These are phyloP conservation scores for Zelonia costaricensis DNA, from an alignment of 208 protist genomes.

Conservation along the genomic window DNA sequence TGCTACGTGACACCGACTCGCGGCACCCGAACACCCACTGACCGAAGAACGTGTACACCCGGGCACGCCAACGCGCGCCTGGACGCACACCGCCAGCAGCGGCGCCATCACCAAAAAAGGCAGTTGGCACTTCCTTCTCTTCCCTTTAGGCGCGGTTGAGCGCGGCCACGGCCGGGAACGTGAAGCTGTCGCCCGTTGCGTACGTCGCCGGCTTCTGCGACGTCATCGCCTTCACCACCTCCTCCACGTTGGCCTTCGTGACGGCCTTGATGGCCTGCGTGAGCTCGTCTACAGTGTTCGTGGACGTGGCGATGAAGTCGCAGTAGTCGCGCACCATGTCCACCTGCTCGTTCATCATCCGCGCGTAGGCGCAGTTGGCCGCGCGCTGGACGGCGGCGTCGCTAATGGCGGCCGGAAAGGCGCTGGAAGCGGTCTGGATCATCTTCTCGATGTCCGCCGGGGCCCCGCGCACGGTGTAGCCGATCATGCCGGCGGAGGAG, in stretches of 20 bases:
- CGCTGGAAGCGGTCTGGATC: slow-evolving; percentile 33
- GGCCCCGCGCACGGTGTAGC: slow-evolving; percentile 66
- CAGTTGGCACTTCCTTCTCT: background rate
- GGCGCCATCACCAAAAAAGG: background rate
- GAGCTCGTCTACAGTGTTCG: slow-evolving; percentile 35
- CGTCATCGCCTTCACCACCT: slow-evolving; percentile 32
- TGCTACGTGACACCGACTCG: no score
- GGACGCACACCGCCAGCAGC: no score
- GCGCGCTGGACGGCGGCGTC: slow-evolving; percentile 34
- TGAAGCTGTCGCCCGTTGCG: slow-evolving; percentile 65
- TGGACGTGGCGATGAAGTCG: slow-evolving; percentile 82
- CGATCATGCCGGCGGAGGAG: slow-evolving; percentile 71
- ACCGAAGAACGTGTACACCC: background rate
- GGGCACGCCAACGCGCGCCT: no score
- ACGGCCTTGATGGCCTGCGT: slow-evolving; percentile 53
- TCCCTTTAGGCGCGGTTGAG: slow-evolving; percentile 39
- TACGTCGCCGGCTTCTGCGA: slow-evolving; percentile 54
- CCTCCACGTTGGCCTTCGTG: slow-evolving; percentile 58
- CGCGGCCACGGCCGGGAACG: slow-evolving; percentile 48
- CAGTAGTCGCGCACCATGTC: slow-evolving; percentile 78
- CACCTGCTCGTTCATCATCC: slow-evolving; percentile 47
- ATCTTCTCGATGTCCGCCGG: slow-evolving; percentile 42
- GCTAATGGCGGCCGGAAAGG: slow-evolving; percentile 45
- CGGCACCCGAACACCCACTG: no score
- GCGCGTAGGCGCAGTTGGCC: slow-evolving; percentile 42